Percentiles rank a stretch among this genome's conserved stretches.
Evolutionary conservation across 176 grass and related monocot species (phyloP).

Genomic region (Triticum urartu): DNA sequence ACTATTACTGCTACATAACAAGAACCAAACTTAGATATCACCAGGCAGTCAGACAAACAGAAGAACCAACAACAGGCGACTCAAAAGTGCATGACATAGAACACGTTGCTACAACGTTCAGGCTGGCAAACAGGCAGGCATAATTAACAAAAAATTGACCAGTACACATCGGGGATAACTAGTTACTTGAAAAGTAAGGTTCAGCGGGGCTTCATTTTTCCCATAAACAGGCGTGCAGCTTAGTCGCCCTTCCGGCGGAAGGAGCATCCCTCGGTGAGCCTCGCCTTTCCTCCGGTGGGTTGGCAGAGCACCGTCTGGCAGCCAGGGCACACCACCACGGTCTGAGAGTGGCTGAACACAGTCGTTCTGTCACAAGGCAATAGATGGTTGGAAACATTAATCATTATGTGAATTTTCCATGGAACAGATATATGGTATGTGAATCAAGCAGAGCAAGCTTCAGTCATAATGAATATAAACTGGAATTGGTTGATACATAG

Average conservation of each 20-base stretch:
- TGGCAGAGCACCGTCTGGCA: constrained; percentile 13
- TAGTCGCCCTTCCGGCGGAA: constrained; percentile 13
- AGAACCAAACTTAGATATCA: too few species aligned
- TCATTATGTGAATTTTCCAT: background rate
- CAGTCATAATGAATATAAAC: background rate
- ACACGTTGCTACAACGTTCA: background rate
- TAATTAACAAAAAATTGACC: constrained; percentile 4
- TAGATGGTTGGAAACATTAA: background rate
- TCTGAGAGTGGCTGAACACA: constrained; percentile 18
- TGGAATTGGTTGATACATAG: background rate
- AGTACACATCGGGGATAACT: background rate
- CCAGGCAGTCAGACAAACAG: too few species aligned
- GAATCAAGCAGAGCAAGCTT: background rate
- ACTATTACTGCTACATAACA: too few species aligned
- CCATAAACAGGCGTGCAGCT: background rate
- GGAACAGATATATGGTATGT: background rate
- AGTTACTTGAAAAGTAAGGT: background rate
- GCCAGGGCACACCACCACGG: background rate
- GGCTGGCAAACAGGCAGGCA: background rate
- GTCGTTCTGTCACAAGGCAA: background rate
- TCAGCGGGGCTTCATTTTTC: background rate
- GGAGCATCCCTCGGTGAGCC: constrained; percentile 15
- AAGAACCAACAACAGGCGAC: background rate
- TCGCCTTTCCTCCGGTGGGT: background rate
- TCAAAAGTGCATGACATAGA: background rate